Evolutionary conservation across 768 basidiomycete species (phyloP), one percentile per base, ranked within the genome.

Genomic region (Cyathus striatus): DNA sequence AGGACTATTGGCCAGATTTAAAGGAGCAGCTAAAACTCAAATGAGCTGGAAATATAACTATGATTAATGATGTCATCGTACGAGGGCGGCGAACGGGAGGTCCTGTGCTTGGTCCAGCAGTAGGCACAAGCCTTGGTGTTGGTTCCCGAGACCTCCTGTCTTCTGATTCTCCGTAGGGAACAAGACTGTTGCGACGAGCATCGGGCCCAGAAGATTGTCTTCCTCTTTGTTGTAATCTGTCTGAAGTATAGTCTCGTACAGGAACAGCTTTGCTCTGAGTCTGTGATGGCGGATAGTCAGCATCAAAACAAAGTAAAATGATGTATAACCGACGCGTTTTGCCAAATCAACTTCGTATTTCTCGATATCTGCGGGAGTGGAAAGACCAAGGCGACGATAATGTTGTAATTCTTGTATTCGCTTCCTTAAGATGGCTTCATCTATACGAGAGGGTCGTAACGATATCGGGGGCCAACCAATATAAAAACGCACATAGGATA

Each of bases 331-430:
- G 55, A 92, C 92, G 50, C 91, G 70, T 51, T 85, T 85, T 22
- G 74, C 66, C 41, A 80, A 68, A 56, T 91, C 90, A 26, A 65
- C 61, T 36, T 93, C 89, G 55, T 90, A 97, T 55, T 86, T 90
- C 32, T 95, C 91, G 24, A 94, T 88, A 49, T 97, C 95, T n/a
- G 83, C 83, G 6, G 81, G 64, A 1, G 86, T 87, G 2, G 81
- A 82, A 21, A 99, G 66, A 0, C 95, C 96, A 57, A 90, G 77
- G 24, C 86, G 76, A 6, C 95, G 83, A 60, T 90, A 95, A 38
- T 86, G 81, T 56, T 99, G 95, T 18, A 99, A 69, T 52, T 98
- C 93, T 50, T 84, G 77, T 56, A 98, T 95, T 27, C 85, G 76
- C 60, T 90, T 91, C 14, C 94, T 79, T 6, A 99, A 70, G 42